Conservation (phyloP, 345 rosid genomes). For the Gossypium arboreum region DNA sequence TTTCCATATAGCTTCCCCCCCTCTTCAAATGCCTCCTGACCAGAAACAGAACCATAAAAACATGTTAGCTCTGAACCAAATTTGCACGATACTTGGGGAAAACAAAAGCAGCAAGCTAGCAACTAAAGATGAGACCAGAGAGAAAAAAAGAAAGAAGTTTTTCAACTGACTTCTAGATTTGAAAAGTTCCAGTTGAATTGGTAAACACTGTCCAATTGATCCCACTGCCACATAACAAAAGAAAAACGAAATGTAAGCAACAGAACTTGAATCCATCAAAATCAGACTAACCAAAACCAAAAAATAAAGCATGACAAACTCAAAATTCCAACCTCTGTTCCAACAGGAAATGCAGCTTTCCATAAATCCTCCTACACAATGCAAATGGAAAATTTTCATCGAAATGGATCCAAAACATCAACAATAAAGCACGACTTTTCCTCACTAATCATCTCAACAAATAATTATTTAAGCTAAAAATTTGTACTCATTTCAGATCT, state of each 20-base stretch:
- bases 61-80: not conserved
- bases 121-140: not conserved
- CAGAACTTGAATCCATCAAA: not conserved
- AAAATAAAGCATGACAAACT: conserved; percentile 5
- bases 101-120: conserved; percentile 7
- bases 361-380: conserved; percentile 77
- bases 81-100: not conserved
- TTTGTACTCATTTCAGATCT: not conserved
- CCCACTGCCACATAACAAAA: conserved; percentile 63
- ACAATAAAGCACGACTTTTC: too few relatives aligned
- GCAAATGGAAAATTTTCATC: conserved; percentile 17
- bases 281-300: not conserved
- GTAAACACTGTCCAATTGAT: conserved; percentile 69
- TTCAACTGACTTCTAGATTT: conserved; percentile 75
- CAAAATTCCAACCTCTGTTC: conserved; percentile 64
- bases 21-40: conserved; percentile 85
- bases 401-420: not conserved
- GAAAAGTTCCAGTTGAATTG: conserved; percentile 76
- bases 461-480: not conserved
- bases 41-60: conserved; percentile 16
- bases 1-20: conserved; percentile 68
- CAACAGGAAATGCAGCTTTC: conserved; percentile 83
- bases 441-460: too few relatives aligned
- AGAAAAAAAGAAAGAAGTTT: not conserved
- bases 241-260: conserved; percentile 16